phyloP scores from a whole-genome alignment of 2,329 filamentous ascomycete genomes.

The Chaetothyriales sp. region DNA sequence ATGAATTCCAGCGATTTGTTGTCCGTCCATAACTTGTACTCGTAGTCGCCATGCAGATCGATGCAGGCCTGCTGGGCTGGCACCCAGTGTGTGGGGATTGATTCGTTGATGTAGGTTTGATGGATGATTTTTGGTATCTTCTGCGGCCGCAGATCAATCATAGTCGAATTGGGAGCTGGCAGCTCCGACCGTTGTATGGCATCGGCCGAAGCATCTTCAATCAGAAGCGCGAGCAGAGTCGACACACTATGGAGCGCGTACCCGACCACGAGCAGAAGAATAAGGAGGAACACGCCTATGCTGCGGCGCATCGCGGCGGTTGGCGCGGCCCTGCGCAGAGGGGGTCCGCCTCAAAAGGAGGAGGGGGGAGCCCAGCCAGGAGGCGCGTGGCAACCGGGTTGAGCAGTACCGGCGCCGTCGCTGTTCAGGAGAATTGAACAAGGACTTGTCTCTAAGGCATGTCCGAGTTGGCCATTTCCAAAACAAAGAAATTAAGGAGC shows the following conservation, averaged over 20 bases:
- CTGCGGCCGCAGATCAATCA: constrained; percentile 43
- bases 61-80: constrained; percentile 53
- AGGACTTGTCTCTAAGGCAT: neutral
- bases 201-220: constrained; percentile 53
- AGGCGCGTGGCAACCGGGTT: neutral
- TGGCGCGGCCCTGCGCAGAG: neutral
- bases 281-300: constrained; percentile 49
- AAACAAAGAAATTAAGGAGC: neutral
- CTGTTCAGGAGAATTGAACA: neutral
- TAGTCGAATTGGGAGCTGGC: constrained; percentile 48
- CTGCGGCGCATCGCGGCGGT: constrained; percentile 43
- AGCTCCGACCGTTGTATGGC: constrained; percentile 54
- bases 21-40: constrained; percentile 71
- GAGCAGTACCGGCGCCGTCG: too few relatives aligned
- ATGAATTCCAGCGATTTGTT: constrained; percentile 58
- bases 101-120: constrained; percentile 61
- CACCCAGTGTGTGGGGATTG: constrained; percentile 53
- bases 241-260: constrained; percentile 55
- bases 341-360: neutral
- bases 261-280: constrained; percentile 50
- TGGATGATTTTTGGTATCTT: constrained; percentile 66
- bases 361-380: too few relatives aligned
- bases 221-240: constrained; percentile 56
- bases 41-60: constrained; percentile 52
- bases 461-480: neutral